Percentiles rank a stretch among this genome's conserved stretches.
Evolutionary conservation across 2,329 filamentous ascomycete genomes (phyloP).

Genomic region (Hymenoscyphus repandus): DNA sequence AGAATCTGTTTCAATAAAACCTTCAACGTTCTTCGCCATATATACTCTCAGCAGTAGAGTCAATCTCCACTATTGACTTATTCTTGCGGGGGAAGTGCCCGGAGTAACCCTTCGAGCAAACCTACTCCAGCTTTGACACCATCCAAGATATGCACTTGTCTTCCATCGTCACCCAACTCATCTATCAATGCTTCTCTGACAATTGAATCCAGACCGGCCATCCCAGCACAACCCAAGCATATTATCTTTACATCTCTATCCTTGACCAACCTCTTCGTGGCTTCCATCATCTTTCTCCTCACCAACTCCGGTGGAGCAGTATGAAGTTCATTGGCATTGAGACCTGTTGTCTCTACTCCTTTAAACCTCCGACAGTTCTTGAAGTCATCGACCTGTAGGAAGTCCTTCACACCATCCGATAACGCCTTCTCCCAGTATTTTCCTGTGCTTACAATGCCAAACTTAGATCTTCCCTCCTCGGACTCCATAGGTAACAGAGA

Average conservation of each 20-base stretch:
- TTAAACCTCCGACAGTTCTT: constrained; percentile 49
- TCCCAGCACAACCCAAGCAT: constrained; percentile 84
- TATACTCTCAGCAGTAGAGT: neutral
- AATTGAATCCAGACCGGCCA: constrained; percentile 77
- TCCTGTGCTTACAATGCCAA: constrained; percentile 87
- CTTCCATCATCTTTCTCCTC: constrained; percentile 58
- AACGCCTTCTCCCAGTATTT: constrained; percentile 76
- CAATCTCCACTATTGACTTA: neutral
- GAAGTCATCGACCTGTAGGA: constrained; percentile 48
- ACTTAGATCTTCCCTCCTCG: constrained; percentile 37
- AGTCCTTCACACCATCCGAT: constrained; percentile 54
- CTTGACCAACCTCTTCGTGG: constrained; percentile 60
- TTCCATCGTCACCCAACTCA: constrained; percentile 55
- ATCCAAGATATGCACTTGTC: constrained; percentile 66
- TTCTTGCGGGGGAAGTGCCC: constrained; percentile 14
- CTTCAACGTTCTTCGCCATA: neutral
- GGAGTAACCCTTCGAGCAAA: constrained; percentile 24
- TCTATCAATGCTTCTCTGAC: constrained; percentile 66
- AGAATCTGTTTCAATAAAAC: neutral
- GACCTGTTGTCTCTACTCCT: constrained; percentile 75
- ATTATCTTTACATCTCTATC: constrained; percentile 58
- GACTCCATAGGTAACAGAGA: constrained; percentile 33
- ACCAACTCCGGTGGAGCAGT: constrained; percentile 60
- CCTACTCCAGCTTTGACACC: constrained; percentile 66
- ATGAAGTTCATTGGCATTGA: constrained; percentile 78